These are phyloP conservation scores for Penicillium angulare DNA, from an alignment of 495 filamentous ascomycete species.

Conservation along the genomic window DNA sequence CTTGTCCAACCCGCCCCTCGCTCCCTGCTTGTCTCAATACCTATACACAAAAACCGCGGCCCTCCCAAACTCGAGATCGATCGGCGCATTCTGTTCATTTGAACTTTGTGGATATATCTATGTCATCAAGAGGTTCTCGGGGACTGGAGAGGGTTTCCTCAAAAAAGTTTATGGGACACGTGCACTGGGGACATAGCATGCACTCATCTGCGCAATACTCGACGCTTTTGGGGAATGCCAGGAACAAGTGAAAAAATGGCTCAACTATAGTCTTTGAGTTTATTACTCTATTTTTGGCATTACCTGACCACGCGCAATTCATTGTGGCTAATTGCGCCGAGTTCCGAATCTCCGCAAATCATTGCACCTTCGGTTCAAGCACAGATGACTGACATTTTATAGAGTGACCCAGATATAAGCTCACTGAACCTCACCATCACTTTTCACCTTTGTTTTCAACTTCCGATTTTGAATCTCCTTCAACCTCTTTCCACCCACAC, in stretches of 20 bases:
- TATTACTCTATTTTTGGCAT: background rate
- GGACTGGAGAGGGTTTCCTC: too few species aligned
- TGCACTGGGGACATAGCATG: too few species aligned
- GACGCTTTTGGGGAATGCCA: too few species aligned
- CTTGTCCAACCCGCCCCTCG: constrained; percentile 14
- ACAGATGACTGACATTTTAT: background rate
- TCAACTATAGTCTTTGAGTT: too few species aligned
- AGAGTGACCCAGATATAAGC: too few species aligned
- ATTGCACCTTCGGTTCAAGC: background rate
- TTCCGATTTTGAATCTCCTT: background rate
- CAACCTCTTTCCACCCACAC: background rate
- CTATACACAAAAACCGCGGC: background rate
- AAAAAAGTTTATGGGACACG: background rate
- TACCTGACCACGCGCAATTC: background rate
- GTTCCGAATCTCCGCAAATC: background rate
- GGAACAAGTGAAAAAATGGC: too few species aligned
- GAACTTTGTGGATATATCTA: too few species aligned
- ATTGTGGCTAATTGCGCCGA: background rate
- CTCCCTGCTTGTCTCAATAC: background rate
- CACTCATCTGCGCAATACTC: too few species aligned
- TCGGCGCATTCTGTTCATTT: background rate
- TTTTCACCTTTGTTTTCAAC: background rate
- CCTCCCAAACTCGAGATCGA: constrained; percentile 9
- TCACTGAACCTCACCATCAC: too few species aligned
- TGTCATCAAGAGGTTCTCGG: too few species aligned